These are phyloP conservation scores for Ogataea kodamae DNA, from an alignment of 805 yeast genomes.

Conservation along the genomic window DNA sequence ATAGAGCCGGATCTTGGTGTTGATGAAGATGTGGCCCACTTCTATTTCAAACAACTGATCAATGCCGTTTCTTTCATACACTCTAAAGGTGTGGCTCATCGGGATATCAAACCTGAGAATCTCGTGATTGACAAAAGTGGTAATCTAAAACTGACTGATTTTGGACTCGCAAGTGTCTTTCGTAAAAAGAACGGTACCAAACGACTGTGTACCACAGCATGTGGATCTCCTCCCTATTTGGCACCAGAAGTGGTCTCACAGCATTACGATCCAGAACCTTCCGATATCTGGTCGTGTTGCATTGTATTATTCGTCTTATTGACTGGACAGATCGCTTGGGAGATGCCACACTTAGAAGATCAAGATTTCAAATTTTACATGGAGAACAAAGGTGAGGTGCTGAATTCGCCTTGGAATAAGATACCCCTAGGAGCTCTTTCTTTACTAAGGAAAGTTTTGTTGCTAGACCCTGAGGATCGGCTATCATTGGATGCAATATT, in stretches of 20 bases:
- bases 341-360: constrained; percentile 54
- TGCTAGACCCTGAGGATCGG: constrained; percentile 45
- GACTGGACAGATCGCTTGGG: constrained; percentile 73
- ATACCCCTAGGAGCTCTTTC: constrained; percentile 48
- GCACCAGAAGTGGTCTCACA: constrained; percentile 66
- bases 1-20: constrained; percentile 75
- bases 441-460: constrained; percentile 49
- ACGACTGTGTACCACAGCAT: constrained; percentile 47
- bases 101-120: constrained; percentile 70
- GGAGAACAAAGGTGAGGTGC: constrained; percentile 43
- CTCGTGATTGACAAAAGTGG: constrained; percentile 60
- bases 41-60: constrained; percentile 63
- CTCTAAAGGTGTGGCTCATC: constrained; percentile 58
- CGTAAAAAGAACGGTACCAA: constrained; percentile 45
- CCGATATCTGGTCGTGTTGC: constrained; percentile 73
- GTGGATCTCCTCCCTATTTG: constrained; percentile 76
- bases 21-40: constrained; percentile 61
- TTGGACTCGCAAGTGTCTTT: constrained; percentile 68
- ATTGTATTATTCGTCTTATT: constrained; percentile 57
- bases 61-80: constrained; percentile 62
- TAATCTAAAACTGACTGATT: constrained; percentile 70
- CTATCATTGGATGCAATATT: constrained; percentile 39
- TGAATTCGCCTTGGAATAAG: constrained; percentile 52
- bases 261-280: constrained; percentile 50
- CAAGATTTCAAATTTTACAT: constrained; percentile 36